phyloP scores from a whole-genome alignment of 371 early-diverging fungal species.

The Apophysomyces ossiformis region DNA sequence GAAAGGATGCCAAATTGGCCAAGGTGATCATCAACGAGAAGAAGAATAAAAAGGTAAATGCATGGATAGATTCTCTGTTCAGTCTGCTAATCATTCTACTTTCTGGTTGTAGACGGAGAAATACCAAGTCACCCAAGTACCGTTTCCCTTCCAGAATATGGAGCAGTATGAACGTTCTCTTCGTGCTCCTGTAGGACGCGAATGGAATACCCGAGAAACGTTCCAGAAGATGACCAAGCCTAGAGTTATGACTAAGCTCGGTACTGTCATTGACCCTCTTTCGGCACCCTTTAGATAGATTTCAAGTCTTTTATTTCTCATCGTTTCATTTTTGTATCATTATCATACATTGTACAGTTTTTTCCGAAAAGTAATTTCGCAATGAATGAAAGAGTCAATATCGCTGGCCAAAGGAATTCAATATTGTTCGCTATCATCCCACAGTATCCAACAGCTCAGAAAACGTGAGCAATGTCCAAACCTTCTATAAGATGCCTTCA shows the following conservation, averaged over 20 bases:
- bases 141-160: constrained; percentile 83
- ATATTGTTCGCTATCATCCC: no score
- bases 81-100: background rate
- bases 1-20: constrained; percentile 81
- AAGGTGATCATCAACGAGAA: constrained; percentile 94
- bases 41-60: constrained; percentile 71
- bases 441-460: no score
- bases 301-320: background rate
- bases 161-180: constrained; percentile 91
- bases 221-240: constrained; percentile 81
- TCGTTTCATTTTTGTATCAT: constrained; percentile 7
- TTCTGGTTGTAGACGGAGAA: constrained; percentile 60
- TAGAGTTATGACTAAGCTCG: constrained; percentile 81
- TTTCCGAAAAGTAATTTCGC: background rate
- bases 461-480: no score
- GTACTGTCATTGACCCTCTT: constrained; percentile 88
- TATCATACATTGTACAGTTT: constrained; percentile 7
- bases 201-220: constrained; percentile 89
- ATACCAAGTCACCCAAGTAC: constrained; percentile 74
- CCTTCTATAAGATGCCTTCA: no score
- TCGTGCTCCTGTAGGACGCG: constrained; percentile 87
- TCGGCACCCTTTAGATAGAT: constrained; percentile 60
- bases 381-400: no score
- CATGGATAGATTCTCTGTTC: constrained; percentile 2
- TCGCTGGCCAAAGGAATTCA: no score